Conservation (phyloP, 352 stramenopile species). For the Phytophthora crassamura region DNA sequence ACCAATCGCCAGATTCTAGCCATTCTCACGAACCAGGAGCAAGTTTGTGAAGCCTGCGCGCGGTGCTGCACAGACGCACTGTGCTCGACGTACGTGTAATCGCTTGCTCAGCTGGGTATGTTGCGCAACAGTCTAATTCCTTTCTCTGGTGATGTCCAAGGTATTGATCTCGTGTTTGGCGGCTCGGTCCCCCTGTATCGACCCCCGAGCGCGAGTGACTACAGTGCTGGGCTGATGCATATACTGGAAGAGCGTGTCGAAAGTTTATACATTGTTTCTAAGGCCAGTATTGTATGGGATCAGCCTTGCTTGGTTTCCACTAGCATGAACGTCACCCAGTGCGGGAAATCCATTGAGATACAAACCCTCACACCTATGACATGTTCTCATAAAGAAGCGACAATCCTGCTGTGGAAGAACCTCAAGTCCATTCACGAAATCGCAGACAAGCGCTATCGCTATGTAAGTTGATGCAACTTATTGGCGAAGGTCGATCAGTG, state of each 20-base stretch:
- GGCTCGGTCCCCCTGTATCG: constrained; percentile 4
- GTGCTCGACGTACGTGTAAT: constrained; percentile 9
- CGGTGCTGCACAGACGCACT: constrained; percentile 6
- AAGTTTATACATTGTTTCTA: constrained; percentile 12
- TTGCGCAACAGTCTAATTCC: too few relatives aligned
- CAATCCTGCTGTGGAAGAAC: constrained; percentile 22
- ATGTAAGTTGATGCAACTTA: too few relatives aligned
- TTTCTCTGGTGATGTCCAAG: constrained; percentile 7
- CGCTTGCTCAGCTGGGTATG: too few relatives aligned
- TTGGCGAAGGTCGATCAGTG: too few relatives aligned
- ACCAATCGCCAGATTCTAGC: constrained; percentile 18
- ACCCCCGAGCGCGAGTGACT: background rate
- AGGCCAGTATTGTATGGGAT: constrained; percentile 10
- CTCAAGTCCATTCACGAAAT: constrained; percentile 27
- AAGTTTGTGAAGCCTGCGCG: constrained; percentile 9
- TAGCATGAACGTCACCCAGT: constrained; percentile 27
- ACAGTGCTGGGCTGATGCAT: constrained; percentile 11
- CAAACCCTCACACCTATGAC: constrained; percentile 20
- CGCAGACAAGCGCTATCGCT: too few relatives aligned
- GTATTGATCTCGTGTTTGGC: constrained; percentile 25
- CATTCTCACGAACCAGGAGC: constrained; percentile 21
- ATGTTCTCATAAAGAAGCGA: constrained; percentile 26
- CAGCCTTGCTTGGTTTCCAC: constrained; percentile 17
- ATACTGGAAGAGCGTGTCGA: constrained; percentile 21
- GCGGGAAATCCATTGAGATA: constrained; percentile 30